Evolutionary conservation across 805 yeast genomes (phyloP), one percentile per base, ranked within the genome.

Genomic region (Pichia pseudocactophila): DNA sequence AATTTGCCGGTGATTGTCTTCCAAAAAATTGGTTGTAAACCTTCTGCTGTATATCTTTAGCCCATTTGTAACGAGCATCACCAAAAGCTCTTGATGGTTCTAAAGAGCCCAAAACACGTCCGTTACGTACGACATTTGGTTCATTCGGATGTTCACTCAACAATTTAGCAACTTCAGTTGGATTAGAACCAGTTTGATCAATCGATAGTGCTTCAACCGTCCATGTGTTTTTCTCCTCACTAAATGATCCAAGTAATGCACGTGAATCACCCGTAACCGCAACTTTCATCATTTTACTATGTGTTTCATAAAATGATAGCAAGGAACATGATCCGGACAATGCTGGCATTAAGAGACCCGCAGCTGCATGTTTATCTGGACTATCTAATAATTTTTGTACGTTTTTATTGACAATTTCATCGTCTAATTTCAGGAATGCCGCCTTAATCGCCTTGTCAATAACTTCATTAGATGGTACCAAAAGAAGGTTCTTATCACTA

Each of bases 41-140:
- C 44, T 71, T 65, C 37, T 81, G 81, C 55, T 94, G 97, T 43
- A 86, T 73, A 18, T 80, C 77, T 10, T 59, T 62, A 12, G 88
- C 76, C 70, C 95, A 73, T 58, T 92, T 92, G 59, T 87, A 92
- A 47, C 96, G 74, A 45, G 96, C 95, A 62, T 92, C 98, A 37
- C 98, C 98, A 68, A 92, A 92, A 1, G 97, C 95, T 55, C 98
- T 72, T 0, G 96, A 78, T 12, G 98, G 98, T 62, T 92, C 97
- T 48, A 92, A 71, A 10, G 92, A 78, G 0, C 98, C 98, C 51
- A 92, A 70, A 10, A 92, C 84, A 55, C 98, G 76, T 4, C 97
- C 98, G 48, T 85, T 77, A 50, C 83, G 71, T 30, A 90, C 74
- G 35, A 81, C 95, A 39, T 80, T 78, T 28, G 86, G 82, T 62